A percentile compares a stretch with the other conserved stretches of the same genome.
These are phyloP conservation scores for Xylariaceae sp. DNA, from an alignment of 2,329 filamentous ascomycete genomes.

Conservation along the genomic window DNA sequence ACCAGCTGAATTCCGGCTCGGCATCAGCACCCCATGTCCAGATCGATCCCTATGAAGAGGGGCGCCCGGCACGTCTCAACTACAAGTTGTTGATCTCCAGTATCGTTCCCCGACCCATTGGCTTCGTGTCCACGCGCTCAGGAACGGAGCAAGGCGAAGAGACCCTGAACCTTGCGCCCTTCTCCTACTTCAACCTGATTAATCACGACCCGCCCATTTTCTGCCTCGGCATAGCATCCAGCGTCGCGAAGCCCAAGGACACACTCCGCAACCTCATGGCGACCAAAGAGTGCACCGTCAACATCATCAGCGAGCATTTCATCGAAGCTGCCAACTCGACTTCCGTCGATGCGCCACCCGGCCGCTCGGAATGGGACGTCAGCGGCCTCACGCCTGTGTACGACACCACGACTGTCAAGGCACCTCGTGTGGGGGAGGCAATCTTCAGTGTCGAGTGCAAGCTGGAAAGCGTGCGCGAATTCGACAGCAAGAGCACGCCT, in stretches of 20 bases:
- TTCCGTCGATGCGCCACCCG: constrained; percentile 73
- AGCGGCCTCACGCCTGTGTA: constrained; percentile 70
- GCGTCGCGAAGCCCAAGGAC: constrained; percentile 65
- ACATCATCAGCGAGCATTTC: constrained; percentile 82
- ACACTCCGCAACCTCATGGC: constrained; percentile 71
- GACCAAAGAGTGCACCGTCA: constrained; percentile 75
- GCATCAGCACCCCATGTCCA: constrained; percentile 57
- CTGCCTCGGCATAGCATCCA: constrained; percentile 52
- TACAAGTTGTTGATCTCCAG: constrained; percentile 89
- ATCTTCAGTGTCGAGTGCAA: constrained; percentile 81
- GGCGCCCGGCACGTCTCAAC: constrained; percentile 67
- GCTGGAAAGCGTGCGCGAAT: constrained; percentile 72
- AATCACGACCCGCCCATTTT: constrained; percentile 87
- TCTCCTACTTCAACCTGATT: constrained; percentile 81
- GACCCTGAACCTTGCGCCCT: constrained; percentile 74
- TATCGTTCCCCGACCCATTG: constrained; percentile 79
- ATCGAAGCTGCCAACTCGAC: constrained; percentile 86
- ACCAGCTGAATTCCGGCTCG: constrained; percentile 39
- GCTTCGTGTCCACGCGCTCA: constrained; percentile 55
- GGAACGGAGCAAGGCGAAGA: constrained; percentile 41
- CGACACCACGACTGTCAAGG: constrained; percentile 62
- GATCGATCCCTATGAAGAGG: constrained; percentile 77
- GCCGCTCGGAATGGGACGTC: constrained; percentile 75
- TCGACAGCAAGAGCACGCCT: constrained; percentile 66
- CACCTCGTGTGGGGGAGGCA: constrained; percentile 75